A percentile compares a stretch with the other conserved stretches of the same genome.
Conservation (phyloP, 108 stramenopile genomes). For the Cyclotella sp. region DNA sequence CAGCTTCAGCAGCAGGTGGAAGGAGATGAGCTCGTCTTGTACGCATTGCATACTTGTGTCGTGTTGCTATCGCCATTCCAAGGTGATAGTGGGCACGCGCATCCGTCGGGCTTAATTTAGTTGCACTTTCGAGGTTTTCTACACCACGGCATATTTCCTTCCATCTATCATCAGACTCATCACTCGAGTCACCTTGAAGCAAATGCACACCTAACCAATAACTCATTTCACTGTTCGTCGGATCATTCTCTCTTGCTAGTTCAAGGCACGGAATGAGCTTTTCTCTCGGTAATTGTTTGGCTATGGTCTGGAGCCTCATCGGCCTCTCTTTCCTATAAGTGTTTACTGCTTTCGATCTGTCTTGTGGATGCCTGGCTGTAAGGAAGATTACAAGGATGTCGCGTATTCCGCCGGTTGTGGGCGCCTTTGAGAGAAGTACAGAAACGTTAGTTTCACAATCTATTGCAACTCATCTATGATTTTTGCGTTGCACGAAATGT, state of each 20-base stretch:
- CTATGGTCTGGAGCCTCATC: constrained; percentile 49
- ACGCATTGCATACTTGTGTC: constrained; percentile 55
- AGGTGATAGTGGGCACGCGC: constrained; percentile 45
- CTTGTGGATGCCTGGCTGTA: constrained; percentile 50
- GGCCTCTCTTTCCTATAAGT: constrained; percentile 47
- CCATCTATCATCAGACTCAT: constrained; percentile 45
- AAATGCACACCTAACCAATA: constrained; percentile 53
- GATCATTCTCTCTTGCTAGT: constrained; percentile 43
- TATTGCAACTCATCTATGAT: background rate
- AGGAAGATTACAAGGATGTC: constrained; percentile 79
- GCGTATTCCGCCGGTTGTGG: constrained; percentile 61
- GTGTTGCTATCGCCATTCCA: constrained; percentile 45
- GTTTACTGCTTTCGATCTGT: constrained; percentile 2
- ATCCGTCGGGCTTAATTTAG: constrained; percentile 45
- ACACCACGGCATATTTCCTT: constrained; percentile 43
- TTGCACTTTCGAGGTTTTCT: constrained; percentile 30
- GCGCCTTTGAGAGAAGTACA: constrained; percentile 17
- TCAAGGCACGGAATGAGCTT: constrained; percentile 27
- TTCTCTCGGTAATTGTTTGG: constrained; percentile 31
- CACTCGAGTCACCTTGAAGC: constrained; percentile 42
- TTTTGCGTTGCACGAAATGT: background rate
- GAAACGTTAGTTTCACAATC: no score
- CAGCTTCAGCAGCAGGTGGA: constrained; percentile 45
- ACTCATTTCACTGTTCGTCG: constrained; percentile 45
- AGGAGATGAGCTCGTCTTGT: constrained; percentile 44